Evolutionary conservation across 352 stramenopile species (phyloP), one percentile per base, ranked within the genome.

Genomic region (Phytophthora pisi): DNA sequence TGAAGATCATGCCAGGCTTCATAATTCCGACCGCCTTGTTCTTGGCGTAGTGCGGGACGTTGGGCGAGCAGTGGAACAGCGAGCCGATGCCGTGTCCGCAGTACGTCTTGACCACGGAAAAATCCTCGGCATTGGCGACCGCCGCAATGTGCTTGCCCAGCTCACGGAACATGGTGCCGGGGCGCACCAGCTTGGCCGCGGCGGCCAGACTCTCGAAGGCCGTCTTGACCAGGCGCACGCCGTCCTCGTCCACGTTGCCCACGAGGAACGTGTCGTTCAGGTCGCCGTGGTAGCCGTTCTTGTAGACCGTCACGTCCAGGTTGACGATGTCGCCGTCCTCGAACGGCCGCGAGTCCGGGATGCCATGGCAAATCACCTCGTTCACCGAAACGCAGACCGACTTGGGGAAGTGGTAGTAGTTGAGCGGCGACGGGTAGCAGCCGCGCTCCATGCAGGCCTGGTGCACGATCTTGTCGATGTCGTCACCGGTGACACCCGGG

Each of bases 261-360:
- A 99, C 92, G 34, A 98, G 77, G 75, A 98, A 99, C 18, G 97
- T 99, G 73, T 99, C 97, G 72, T 99, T 99, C 53, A 99, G 83
- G 74, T 99, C 98, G 38, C 87, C 92, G 72, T 99, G 97, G 76
- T 96, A 99, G 43, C 97, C 98, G 68, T 99, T 83, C 62, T 98
- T 94, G 85, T 98, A 99, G 4, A 98, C 94, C 6, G 94, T 97
- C 8, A 99, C 88, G 80, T 99, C 98, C 36, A 99, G 86, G 79
- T 99, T 99, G 13, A 99, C 94, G 81, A 99, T 99, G 70, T 99
- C 97, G 16, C 97, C 97, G 18, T 98, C 89, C 68, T 98, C 65
- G 43, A 99, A 78, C 16, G 96, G 85, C 57, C 97, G 81, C 62
- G 88, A 97, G 86, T 99, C 97, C 3, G 97, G 97, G 68, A 99